Percentiles rank a stretch among this genome's conserved stretches.
These are phyloP conservation scores for Salvia rosmarinus DNA, from an alignment of 257 asterid genomes.

Conservation along the genomic window DNA sequence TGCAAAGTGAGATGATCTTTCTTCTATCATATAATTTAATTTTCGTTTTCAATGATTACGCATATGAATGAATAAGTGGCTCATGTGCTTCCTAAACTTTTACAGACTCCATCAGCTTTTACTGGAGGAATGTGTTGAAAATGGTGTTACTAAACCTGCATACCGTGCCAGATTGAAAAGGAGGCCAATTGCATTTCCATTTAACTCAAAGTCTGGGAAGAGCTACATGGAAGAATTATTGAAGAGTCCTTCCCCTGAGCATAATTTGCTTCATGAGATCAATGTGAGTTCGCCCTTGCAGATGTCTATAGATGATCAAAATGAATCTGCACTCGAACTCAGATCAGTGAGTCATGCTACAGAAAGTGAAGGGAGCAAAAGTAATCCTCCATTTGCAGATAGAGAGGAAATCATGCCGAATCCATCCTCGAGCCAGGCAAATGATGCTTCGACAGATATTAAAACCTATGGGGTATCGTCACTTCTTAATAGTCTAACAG, in stretches of 20 bases:
- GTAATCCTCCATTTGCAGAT: slow-evolving; percentile 46
- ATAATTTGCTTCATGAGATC: slow-evolving; percentile 62
- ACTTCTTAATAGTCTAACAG: slow-evolving; percentile 39
- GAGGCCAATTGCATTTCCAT: slow-evolving; percentile 81
- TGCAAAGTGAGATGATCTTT: slow-evolving; percentile 72
- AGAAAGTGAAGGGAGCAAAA: slow-evolving; percentile 45
- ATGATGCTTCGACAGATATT: slow-evolving; percentile 42
- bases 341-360: slow-evolving; percentile 50
- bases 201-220: slow-evolving; percentile 64
- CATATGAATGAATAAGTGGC: slow-evolving; percentile 15
- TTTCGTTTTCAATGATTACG: slow-evolving; percentile 17
- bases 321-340: slow-evolving; percentile 49
- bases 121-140: slow-evolving; percentile 73
- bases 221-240: slow-evolving; percentile 86
- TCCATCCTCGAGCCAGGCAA: slow-evolving; percentile 36
- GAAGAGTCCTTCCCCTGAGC: slow-evolving; percentile 68
- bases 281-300: slow-evolving; percentile 44
- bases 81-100: slow-evolving; percentile 33
- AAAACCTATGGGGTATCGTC: slow-evolving; percentile 42
- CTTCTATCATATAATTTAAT: slow-evolving; percentile 3
- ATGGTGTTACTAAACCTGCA: slow-evolving; percentile 54
- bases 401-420: slow-evolving; percentile 40
- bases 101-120: slow-evolving; percentile 89
- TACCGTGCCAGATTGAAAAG: slow-evolving; percentile 74
- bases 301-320: slow-evolving; percentile 41